phyloP scores from a whole-genome alignment of 2,329 filamentous ascomycete species.

The Aspergillus niger region DNA sequence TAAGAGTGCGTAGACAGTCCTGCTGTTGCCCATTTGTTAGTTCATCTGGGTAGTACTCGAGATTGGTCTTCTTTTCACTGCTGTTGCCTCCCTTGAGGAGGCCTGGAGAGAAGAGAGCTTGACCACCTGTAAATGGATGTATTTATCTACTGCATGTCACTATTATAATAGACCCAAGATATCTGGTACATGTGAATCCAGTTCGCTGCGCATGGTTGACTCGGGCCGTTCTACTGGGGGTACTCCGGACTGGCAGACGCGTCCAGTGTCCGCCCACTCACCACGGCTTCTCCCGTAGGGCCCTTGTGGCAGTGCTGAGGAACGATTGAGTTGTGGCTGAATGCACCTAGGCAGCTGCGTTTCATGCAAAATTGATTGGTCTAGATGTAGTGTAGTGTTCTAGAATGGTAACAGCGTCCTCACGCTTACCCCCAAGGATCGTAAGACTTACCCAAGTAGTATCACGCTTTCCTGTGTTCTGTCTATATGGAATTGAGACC shows the following conservation, averaged over 20 bases:
- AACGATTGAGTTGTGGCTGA: conserved; percentile 20
- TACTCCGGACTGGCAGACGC: background rate
- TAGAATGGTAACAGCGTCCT: background rate
- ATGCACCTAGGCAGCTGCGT: conserved; percentile 21
- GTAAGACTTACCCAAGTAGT: background rate
- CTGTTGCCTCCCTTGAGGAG: conserved; percentile 38
- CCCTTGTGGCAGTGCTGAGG: conserved; percentile 5
- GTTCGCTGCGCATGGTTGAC: background rate
- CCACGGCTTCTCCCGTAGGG: background rate
- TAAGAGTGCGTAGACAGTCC: conserved; percentile 15
- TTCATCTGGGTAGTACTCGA: conserved; percentile 3
- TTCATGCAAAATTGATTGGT: conserved; percentile 13
- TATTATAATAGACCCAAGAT: too few relatives aligned
- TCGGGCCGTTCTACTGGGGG: background rate
- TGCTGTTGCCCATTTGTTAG: background rate
- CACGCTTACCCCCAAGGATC: background rate
- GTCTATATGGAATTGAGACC: background rate
- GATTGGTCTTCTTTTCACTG: conserved; percentile 43
- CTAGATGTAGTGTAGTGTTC: conserved; percentile 10
- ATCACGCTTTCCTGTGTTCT: background rate
- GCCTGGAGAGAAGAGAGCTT: conserved; percentile 41
- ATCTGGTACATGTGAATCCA: too few relatives aligned
- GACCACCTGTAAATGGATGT: background rate
- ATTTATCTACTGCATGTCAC: too few relatives aligned
- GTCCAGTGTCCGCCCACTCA: background rate